These are phyloP conservation scores for Yarrowia galli DNA, from an alignment of 1,139 yeast genomes.

Conservation along the genomic window DNA sequence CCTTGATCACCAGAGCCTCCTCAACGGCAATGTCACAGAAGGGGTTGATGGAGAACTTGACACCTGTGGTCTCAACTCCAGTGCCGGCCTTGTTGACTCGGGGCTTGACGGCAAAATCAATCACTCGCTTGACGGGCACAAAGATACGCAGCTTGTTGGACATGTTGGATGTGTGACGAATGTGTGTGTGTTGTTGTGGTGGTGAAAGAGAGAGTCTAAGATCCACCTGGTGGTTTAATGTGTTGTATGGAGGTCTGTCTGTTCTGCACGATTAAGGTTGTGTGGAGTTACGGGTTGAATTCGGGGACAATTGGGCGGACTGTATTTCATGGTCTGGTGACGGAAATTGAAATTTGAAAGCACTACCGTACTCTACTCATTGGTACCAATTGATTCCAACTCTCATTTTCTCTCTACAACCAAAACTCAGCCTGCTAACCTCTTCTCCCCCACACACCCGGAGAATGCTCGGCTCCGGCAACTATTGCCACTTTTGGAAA, in stretches of 20 bases:
- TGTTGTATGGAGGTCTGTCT: neutral
- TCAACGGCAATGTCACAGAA: conserved; percentile 96
- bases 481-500: conserved; percentile 32
- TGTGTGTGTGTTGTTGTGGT: neutral
- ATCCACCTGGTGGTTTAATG: neutral
- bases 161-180: conserved; percentile 14
- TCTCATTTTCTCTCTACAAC: neutral
- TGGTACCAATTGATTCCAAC: no score
- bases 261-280: neutral
- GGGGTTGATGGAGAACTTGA: conserved; percentile 93
- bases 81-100: conserved; percentile 86
- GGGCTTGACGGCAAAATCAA: conserved; percentile 93
- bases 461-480: conserved; percentile 34
- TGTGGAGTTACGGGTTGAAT: conserved; percentile 6
- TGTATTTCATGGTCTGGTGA: no score
- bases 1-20: conserved; percentile 84
- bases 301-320: neutral
- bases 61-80: conserved; percentile 89
- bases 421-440: neutral
- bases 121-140: conserved; percentile 94
- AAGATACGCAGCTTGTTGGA: conserved; percentile 66
- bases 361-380: no score
- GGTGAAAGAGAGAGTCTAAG: neutral
- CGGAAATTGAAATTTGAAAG: no score
- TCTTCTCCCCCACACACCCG: neutral